Conservation (phyloP, 805 yeast genomes). For the Cyberlindnera mycetangii region DNA sequence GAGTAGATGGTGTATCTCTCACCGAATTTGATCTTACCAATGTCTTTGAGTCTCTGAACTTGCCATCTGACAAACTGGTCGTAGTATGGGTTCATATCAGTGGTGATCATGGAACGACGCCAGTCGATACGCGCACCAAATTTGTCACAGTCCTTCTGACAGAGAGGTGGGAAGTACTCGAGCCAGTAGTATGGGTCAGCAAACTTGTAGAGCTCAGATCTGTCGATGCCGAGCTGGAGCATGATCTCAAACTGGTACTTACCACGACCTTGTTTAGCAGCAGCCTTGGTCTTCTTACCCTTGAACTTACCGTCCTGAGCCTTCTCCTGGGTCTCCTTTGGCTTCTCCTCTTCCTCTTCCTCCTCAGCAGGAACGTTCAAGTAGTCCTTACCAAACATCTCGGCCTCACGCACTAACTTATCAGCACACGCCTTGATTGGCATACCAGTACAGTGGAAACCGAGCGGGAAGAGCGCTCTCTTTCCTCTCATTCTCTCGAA, state of each 20-base stretch:
- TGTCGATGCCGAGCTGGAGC: constrained; percentile 87
- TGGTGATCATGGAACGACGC: constrained; percentile 95
- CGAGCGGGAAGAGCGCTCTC: constrained; percentile 89
- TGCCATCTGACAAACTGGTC: constrained; percentile 97
- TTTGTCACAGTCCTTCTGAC: constrained; percentile 70
- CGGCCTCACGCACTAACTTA: constrained; percentile 88
- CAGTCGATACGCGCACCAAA: constrained; percentile 96
- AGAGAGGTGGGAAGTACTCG: constrained; percentile 84
- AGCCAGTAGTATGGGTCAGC: constrained; percentile 95
- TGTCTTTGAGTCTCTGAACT: constrained; percentile 79
- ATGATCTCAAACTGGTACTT: constrained; percentile 95
- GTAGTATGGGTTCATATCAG: constrained; percentile 92
- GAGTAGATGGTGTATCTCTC: constrained; percentile 97
- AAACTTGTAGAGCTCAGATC: constrained; percentile 79
- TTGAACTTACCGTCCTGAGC: constrained; percentile 88
- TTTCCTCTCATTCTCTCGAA: constrained; percentile 94
- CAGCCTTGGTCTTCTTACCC: constrained; percentile 92
- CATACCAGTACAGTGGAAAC: constrained; percentile 99
- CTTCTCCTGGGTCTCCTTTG: constrained; percentile 35
- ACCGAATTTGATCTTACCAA: constrained; percentile 94
- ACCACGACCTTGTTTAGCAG: constrained; percentile 89
- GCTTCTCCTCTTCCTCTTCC: constrained; percentile 42
- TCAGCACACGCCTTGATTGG: constrained; percentile 89
- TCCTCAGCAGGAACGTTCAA: constrained; percentile 62
- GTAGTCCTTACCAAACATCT: constrained; percentile 83